phyloP scores from a whole-genome alignment of 2,329 filamentous ascomycete genomes.

The Torrubiella hemipterigena region DNA sequence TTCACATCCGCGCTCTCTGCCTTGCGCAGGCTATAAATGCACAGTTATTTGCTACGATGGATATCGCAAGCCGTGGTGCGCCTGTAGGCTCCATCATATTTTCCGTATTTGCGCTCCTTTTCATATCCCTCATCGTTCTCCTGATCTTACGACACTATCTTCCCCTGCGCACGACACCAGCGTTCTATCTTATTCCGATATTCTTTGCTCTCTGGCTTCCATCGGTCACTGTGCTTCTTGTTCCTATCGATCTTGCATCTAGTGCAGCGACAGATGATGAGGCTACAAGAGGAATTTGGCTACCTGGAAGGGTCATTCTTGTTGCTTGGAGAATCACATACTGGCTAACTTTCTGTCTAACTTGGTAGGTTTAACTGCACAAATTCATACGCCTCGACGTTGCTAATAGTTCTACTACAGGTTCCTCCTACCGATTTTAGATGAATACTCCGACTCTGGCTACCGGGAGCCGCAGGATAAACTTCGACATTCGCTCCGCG shows the following conservation, averaged over 20 bases:
- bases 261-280: constrained; percentile 63
- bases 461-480: constrained; percentile 77
- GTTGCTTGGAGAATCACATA: constrained; percentile 93
- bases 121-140: constrained; percentile 66
- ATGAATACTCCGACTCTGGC: constrained; percentile 88
- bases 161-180: constrained; percentile 79
- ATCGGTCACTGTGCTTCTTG: constrained; percentile 78
- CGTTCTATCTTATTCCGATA: constrained; percentile 80
- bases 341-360: constrained; percentile 91
- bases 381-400: too few relatives aligned
- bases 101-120: constrained; percentile 56
- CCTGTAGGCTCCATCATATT: constrained; percentile 74
- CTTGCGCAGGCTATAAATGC: not conserved
- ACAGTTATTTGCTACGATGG: too few relatives aligned
- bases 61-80: too few relatives aligned
- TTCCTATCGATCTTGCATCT: constrained; percentile 91
- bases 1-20: too few relatives aligned
- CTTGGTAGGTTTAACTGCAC: constrained; percentile 79
- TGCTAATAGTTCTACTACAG: constrained; percentile 27
- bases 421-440: constrained; percentile 84
- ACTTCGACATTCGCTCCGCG: constrained; percentile 71
- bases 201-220: constrained; percentile 94
- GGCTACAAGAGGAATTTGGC: constrained; percentile 70
- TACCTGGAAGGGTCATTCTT: constrained; percentile 64
- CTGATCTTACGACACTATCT: constrained; percentile 83